phyloP scores from a whole-genome alignment of 805 yeast species.

The Saccharomycopsis oosterbeekiorum region DNA sequence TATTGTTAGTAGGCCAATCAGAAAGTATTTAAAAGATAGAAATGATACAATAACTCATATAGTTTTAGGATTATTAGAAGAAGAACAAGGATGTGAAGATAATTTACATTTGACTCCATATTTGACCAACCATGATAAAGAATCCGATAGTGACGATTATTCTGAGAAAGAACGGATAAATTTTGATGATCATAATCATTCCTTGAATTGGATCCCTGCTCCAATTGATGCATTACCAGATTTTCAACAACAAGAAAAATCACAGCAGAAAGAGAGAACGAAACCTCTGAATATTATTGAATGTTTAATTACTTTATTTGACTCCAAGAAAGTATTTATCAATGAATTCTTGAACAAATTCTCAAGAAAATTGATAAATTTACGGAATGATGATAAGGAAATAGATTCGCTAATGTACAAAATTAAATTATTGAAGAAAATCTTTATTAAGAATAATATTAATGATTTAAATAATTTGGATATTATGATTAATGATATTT shows the following conservation, averaged over 20 bases:
- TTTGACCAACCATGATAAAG: conserved; percentile 42
- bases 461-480: conserved; percentile 59
- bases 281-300: conserved; percentile 60
- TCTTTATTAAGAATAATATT: conserved; percentile 36
- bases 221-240: conserved; percentile 86
- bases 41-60: conserved; percentile 62
- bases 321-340: conserved; percentile 55
- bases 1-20: conserved; percentile 65
- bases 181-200: conserved; percentile 26
- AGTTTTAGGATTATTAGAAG: conserved; percentile 58
- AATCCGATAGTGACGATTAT: conserved; percentile 6
- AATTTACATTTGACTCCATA: conserved; percentile 31
- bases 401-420: conserved; percentile 32
- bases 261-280: conserved; percentile 27
- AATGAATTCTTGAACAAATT: conserved; percentile 54
- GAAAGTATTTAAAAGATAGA: conserved; percentile 60
- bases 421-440: conserved; percentile 44
- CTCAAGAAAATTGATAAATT: conserved; percentile 42
- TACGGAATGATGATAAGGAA: conserved; percentile 25
- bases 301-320: conserved; percentile 62
- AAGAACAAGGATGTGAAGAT: conserved; percentile 29
- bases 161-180: conserved; percentile 8
- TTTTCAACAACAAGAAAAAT: conserved; percentile 32
- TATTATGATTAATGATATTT: conserved; percentile 73
- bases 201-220: conserved; percentile 67